Evolutionary conservation across 1,139 yeast genomes (phyloP).

Genomic region (Wickerhamiella infanticola): DNA sequence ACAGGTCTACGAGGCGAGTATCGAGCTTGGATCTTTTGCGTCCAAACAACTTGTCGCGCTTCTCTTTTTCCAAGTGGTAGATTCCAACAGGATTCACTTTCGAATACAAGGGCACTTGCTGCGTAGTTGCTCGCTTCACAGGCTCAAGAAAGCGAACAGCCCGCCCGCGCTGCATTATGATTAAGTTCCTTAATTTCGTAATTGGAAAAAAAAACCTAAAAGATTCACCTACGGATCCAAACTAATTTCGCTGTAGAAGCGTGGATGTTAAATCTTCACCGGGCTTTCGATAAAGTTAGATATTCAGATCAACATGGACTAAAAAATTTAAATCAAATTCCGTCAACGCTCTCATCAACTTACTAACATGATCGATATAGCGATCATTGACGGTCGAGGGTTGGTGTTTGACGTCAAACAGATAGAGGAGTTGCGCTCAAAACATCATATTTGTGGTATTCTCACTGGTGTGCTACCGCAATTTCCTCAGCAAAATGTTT

Average conservation of each 20-base stretch:
- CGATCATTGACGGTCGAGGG: constrained; percentile 33
- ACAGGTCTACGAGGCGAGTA: constrained; percentile 34
- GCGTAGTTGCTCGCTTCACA: not conserved
- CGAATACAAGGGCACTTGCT: not conserved
- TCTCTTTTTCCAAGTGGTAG: constrained; percentile 10
- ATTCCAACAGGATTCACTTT: constrained; percentile 11
- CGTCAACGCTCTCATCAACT: not conserved
- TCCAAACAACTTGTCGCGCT: constrained; percentile 20
- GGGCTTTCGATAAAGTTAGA: no score
- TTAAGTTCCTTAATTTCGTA: not conserved
- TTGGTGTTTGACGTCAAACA: constrained; percentile 40
- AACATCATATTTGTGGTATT: constrained; percentile 50
- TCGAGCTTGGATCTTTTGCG: constrained; percentile 7
- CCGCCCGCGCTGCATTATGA: not conserved
- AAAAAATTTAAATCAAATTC: not conserved
- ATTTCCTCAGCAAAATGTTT: constrained; percentile 83
- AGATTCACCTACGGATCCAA: not conserved
- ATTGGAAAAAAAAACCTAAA: not conserved
- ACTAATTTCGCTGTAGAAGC: no score
- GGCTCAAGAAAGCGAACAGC: not conserved
- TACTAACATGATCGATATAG: constrained; percentile 20
- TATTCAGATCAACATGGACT: no score
- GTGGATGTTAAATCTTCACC: no score
- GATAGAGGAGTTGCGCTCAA: constrained; percentile 37
- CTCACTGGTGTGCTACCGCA: constrained; percentile 69